Evolutionary conservation across 108 stramenopile genomes (phyloP).

Genomic region (Cyclotella baltica): DNA sequence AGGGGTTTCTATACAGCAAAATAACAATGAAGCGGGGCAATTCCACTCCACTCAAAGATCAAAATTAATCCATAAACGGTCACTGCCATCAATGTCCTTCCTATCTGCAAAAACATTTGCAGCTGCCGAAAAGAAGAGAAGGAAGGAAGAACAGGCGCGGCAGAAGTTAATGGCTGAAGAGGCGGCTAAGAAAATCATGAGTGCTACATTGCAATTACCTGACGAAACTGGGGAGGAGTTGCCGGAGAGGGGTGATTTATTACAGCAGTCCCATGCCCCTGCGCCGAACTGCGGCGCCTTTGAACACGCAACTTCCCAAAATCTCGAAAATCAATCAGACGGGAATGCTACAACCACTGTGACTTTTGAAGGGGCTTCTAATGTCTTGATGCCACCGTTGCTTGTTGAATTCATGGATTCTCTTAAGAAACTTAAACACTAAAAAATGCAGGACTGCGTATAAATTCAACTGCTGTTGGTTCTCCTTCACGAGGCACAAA

Average conservation of each 20-base stretch:
- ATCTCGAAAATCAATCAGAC: background rate
- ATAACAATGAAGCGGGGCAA: no score
- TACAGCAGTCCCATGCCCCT: no score
- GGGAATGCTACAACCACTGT: background rate
- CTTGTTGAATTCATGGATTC: constrained; percentile 29
- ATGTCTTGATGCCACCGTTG: constrained; percentile 45
- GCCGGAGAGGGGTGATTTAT: background rate
- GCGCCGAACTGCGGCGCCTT: no score
- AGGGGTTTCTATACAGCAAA: constrained; percentile 17
- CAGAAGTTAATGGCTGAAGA: constrained; percentile 31
- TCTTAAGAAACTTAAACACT: constrained; percentile 11
- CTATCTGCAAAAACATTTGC: constrained; percentile 30
- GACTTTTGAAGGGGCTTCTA: constrained; percentile 25
- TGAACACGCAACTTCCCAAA: background rate
- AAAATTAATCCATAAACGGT: constrained; percentile 20
- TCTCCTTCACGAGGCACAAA: no score
- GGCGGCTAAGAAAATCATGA: constrained; percentile 30
- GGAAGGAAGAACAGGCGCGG: constrained; percentile 19
- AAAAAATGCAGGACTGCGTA: no score
- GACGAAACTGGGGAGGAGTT: constrained; percentile 5
- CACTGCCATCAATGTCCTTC: constrained; percentile 35
- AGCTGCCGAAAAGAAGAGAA: constrained; percentile 44
- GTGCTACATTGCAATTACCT: constrained; percentile 16
- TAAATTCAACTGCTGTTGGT: no score
- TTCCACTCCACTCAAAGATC: background rate